Base-by-base conservation (phyloP, 1,139 yeast genomes). In the Scheffersomyces insectosa region DNA sequence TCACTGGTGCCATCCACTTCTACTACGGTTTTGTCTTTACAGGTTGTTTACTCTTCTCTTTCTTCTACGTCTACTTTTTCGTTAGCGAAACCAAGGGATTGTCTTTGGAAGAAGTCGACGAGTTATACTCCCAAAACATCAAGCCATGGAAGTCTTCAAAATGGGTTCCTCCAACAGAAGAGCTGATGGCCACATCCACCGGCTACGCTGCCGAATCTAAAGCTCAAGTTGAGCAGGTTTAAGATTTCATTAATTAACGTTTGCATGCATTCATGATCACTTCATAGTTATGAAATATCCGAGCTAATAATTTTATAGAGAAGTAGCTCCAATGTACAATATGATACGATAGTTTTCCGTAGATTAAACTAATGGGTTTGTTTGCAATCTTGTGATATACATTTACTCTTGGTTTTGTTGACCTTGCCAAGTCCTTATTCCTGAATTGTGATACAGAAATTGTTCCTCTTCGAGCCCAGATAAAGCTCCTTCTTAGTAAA, bases 1-100 rank as follows among this genome's bases (percentile, higher is more conserved):
- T 86, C 56, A 56, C 62, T 25, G 33, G 44, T 14, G 60, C 60
- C 42, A 60, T 60, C 41, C 62, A 58, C 51, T 60, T 60, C 51
- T 57, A 57, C 57, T 59, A 57, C 51, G 65, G 65, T 36, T 59
- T 55, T 34, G 63, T 60, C 23, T 59, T 59, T 42, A 49, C 60
- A 12, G 65, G 65, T 5, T 59, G 62, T 45, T 51, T 60, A 42
- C 41, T 52, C 33, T 48, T 58, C 42, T 59, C 60, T 42, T 60
- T 71, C 59, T 62, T 80, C 56, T 80, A 76, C 56, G 80, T 80
- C 13, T 79, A 72, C 59, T 74, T 80, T 62, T 71, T 74, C 51
- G 80, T 84, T 40, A 79, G 76, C 56, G 88, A 83, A 64, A 83
- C 89, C 28, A 82, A 80, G 63, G 86, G 87, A 14, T 72, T 82